Percentiles rank a stretch among this genome's conserved stretches.
Conservation (phyloP, 2,329 filamentous ascomycete genomes). For the Annulohypoxylon truncatum region DNA sequence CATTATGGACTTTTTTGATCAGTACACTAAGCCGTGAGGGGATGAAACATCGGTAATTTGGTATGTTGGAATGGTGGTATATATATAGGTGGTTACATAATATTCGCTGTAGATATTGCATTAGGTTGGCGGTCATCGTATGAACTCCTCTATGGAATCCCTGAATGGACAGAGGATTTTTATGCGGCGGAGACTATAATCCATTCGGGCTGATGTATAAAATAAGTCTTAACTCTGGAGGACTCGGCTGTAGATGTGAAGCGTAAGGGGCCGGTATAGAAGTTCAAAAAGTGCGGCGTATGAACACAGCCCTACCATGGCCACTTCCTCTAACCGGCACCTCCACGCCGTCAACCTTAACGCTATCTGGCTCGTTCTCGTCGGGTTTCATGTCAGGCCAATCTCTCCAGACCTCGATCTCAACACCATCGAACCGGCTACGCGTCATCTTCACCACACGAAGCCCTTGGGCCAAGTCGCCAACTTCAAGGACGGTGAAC, state of each 20-base stretch:
- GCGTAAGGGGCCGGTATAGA: background rate
- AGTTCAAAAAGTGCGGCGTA: slow-evolving; percentile 25
- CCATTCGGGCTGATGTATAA: no score
- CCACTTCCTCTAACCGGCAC: slow-evolving; percentile 61
- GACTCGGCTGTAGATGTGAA: background rate
- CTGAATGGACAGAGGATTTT: background rate
- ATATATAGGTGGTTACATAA: slow-evolving; percentile 14
- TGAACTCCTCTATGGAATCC: background rate
- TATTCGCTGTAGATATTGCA: slow-evolving; percentile 20
- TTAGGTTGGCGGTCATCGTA: background rate
- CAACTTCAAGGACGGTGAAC: slow-evolving; percentile 76
- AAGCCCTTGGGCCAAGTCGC: slow-evolving; percentile 73
- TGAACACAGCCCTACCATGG: slow-evolving; percentile 59
- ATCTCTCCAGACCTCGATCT: slow-evolving; percentile 79
- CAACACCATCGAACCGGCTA: slow-evolving; percentile 47
- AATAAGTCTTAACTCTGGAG: no score
- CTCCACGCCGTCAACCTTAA: slow-evolving; percentile 41
- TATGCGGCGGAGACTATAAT: background rate
- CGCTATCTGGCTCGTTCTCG: slow-evolving; percentile 43
- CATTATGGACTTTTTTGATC: slow-evolving; percentile 59
- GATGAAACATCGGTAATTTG: background rate
- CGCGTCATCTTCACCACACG: slow-evolving; percentile 68
- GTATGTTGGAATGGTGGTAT: background rate
- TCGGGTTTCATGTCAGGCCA: slow-evolving; percentile 60
- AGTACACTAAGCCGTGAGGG: slow-evolving; percentile 48